These are phyloP conservation scores for Torulaspora quercuum DNA, from an alignment of 805 yeast species.

Conservation along the genomic window DNA sequence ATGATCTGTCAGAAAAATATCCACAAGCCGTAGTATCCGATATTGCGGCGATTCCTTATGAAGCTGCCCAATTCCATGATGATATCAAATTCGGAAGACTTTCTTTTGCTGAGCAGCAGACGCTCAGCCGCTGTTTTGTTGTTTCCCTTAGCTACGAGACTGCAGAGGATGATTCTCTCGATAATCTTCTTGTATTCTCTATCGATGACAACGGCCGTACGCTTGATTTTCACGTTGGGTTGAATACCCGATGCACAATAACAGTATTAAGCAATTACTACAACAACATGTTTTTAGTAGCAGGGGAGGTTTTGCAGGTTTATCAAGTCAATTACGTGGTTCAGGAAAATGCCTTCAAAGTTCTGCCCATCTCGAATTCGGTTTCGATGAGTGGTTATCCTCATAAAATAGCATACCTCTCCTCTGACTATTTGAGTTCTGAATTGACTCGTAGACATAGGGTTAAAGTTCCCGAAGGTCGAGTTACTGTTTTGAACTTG, in stretches of 20 bases:
- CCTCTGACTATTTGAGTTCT: not conserved
- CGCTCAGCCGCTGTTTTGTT: conserved; percentile 38
- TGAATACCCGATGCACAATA: conserved; percentile 22
- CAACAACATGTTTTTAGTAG: conserved; percentile 32
- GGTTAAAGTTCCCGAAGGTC: not conserved
- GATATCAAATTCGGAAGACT: conserved; percentile 10
- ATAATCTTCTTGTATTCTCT: conserved; percentile 36
- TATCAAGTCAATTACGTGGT: conserved; percentile 37
- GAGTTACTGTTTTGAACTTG: conserved; percentile 12
- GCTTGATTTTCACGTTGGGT: conserved; percentile 28
- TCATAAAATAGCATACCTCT: conserved; percentile 8
- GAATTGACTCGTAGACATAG: too few species aligned
- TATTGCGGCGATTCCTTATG: conserved; percentile 19
- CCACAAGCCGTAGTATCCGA: conserved; percentile 26
- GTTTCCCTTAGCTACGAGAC: conserved; percentile 36
- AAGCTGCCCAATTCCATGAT: not conserved
- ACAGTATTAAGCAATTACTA: conserved; percentile 30
- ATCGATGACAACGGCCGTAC: conserved; percentile 37
- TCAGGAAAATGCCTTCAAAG: conserved; percentile 35
- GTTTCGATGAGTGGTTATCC: conserved; percentile 17
- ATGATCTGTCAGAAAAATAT: conserved; percentile 17
- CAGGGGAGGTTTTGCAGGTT: conserved; percentile 34
- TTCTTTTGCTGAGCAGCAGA: conserved; percentile 34
- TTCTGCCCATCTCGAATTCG: conserved; percentile 27
- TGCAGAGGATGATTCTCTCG: conserved; percentile 30